Percentiles rank a stretch among this genome's conserved stretches.
Conservation (phyloP, 208 protist genomes). For the Porcisia hertigi region DNA sequence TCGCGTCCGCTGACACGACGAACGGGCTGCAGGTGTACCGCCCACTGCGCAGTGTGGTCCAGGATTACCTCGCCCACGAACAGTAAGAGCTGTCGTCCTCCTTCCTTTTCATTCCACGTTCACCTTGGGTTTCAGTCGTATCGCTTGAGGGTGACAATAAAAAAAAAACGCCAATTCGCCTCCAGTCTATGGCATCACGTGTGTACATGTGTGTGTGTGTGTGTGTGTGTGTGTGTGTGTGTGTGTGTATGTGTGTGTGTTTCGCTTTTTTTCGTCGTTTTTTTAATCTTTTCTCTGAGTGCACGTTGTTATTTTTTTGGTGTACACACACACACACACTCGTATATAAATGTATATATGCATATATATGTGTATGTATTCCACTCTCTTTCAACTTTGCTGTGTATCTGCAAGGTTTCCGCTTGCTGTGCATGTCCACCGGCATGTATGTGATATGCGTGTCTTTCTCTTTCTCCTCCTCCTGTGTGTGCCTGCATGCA, state of each 20-base stretch:
- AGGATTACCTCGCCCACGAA: conserved; percentile 41
- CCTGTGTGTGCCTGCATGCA: too few relatives aligned
- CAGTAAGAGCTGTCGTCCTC: background rate
- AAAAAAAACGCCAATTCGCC: too few relatives aligned
- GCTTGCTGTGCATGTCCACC: too few relatives aligned
- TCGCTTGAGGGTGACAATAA: background rate
- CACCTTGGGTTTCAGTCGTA: background rate
- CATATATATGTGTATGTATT: too few relatives aligned
- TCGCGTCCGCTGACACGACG: conserved; percentile 93
- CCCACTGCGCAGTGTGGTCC: conserved; percentile 34
- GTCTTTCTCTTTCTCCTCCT: background rate
- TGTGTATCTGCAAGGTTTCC: background rate
- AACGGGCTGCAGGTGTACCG: conserved; percentile 95
- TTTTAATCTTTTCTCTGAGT: too few relatives aligned
- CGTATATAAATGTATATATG: too few relatives aligned
- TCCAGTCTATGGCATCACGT: background rate
- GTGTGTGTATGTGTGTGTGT: background rate
- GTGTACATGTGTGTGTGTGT: background rate
- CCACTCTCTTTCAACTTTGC: too few relatives aligned
- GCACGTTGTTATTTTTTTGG: too few relatives aligned
- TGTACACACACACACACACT: too few relatives aligned
- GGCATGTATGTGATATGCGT: too few relatives aligned
- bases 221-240: background rate
- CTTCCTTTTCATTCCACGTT: background rate
- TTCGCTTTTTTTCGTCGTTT: too few relatives aligned